Base-by-base conservation (phyloP, 2,329 filamentous ascomycete species). In the Aspergillus persii region DNA sequence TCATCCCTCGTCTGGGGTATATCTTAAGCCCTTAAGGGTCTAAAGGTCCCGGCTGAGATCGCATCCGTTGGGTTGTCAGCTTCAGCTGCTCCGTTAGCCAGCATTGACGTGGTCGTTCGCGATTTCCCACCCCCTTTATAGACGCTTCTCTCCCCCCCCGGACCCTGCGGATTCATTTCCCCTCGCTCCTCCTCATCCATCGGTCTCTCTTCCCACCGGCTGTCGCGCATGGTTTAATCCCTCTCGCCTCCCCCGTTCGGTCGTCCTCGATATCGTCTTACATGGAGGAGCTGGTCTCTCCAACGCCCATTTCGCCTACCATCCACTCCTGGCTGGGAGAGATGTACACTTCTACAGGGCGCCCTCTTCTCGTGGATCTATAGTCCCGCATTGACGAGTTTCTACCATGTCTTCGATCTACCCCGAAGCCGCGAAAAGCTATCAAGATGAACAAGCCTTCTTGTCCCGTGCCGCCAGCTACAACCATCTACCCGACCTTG, bases 381-480 rank as follows among this genome's bases (percentile, higher is more conserved):
- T 61, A 65, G 52, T 60, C 60, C 53, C 39, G 18, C 39, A 56
- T 61, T 53, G 62, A 56, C 54, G 59, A 59, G 52, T 49, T 61
- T 58, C 52, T 68, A 75, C 63, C 65, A 76, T 76, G 75, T 70
- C 74, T 68, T 65, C 66, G 61, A 65, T 67, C 56, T 63, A 66
- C 30, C 53, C 64, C 51, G 68, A 70, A 54, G 54, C 61, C 36
- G 60, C 61, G 52, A 64, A 71, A 57, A 59, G 58, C 29, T 65
- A 60, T 49, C 68, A 69, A 61, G 71, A 70, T 48, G 66, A 66
- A 51, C 60, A 61, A 53, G 55, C 66, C 52, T 63, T 69, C 44
- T 64, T 86, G 31, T 79, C 80, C 30, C 80, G 84, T 58, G 81
- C 84, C 51, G 84, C 85, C 33, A 87, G 84, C 66, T 86, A 84